phyloP scores from a whole-genome alignment of 1,284 basidiomycete genomes.

The Austroboletus olivaceoglutinosus region DNA sequence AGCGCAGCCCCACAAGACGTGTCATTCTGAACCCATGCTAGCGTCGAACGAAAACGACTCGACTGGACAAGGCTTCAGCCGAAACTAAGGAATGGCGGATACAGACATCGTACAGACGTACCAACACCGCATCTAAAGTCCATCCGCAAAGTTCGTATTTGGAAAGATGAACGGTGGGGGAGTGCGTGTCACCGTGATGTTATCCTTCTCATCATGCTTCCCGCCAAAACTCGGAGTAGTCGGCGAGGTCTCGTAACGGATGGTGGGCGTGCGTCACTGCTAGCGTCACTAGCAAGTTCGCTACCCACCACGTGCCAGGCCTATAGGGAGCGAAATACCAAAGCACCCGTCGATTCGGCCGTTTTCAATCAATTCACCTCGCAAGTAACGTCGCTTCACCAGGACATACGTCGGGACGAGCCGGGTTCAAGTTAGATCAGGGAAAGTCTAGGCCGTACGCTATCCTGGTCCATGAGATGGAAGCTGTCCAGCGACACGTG shows the following conservation, averaged over 20 bases:
- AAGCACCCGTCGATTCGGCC: background rate
- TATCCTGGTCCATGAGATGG: background rate
- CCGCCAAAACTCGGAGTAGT: conserved; percentile 16
- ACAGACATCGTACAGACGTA: background rate
- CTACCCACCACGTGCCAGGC: background rate
- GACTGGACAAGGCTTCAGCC: background rate
- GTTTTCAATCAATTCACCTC: background rate
- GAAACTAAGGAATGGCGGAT: conserved; percentile 3
- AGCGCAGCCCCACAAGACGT: conserved; percentile 1
- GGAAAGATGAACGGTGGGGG: conserved; percentile 19
- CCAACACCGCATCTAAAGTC: conserved; percentile 6
- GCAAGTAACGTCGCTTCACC: background rate
- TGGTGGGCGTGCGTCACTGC: background rate
- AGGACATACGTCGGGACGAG: background rate
- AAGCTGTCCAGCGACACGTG: conserved; percentile 4
- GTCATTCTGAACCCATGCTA: background rate
- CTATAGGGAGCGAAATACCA: background rate
- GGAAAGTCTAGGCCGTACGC: background rate
- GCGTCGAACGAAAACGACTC: background rate
- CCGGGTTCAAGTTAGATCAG: background rate
- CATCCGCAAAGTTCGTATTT: conserved; percentile 16
- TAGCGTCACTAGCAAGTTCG: too few species aligned
- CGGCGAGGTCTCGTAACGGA: conserved; percentile 22
- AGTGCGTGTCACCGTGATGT: conserved; percentile 1
- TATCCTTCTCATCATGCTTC: conserved; percentile 19